A percentile compares a stretch with the other conserved stretches of the same genome.
phyloP scores from a whole-genome alignment of 2,329 filamentous ascomycete genomes.

The Fusarium oligoseptatum region DNA sequence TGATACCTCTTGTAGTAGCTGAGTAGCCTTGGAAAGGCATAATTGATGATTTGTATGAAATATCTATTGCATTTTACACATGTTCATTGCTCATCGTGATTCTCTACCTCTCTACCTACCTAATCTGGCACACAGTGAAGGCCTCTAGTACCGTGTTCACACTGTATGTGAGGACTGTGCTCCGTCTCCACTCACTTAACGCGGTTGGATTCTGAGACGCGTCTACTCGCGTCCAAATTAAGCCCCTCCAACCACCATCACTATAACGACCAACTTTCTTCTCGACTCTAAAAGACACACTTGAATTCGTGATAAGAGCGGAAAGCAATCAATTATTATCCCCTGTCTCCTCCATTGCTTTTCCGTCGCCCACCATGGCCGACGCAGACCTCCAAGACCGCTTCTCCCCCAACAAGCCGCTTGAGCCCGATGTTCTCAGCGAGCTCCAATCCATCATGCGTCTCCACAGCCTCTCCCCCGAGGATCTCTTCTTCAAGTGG shows the following conservation, averaged over 20 bases:
- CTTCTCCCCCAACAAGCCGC: constrained; percentile 57
- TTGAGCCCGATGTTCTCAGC: constrained; percentile 82
- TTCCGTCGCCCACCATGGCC: constrained; percentile 50
- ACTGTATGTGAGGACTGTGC: constrained; percentile 9
- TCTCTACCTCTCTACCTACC: no score
- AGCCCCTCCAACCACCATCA: constrained; percentile 36
- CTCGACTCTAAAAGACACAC: constrained; percentile 1
- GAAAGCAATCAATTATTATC: neutral
- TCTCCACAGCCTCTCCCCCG: constrained; percentile 81
- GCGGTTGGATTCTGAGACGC: constrained; percentile 36
- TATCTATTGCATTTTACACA: neutral
- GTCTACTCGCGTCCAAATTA: constrained; percentile 34
- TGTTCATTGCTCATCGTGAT: neutral
- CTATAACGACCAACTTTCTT: constrained; percentile 21
- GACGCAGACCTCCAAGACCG: constrained; percentile 51
- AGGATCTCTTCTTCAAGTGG: constrained; percentile 99
- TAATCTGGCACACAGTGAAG: no score
- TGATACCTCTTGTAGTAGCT: constrained; percentile 29
- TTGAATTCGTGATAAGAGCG: neutral
- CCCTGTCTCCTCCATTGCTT: neutral
- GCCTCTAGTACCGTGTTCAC: neutral
- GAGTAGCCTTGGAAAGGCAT: constrained; percentile 11
- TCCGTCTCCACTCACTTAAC: constrained; percentile 35
- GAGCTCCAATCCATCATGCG: constrained; percentile 90
- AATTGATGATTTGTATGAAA: neutral